These are phyloP conservation scores for Trichodelitschia bisporula DNA, from an alignment of 495 filamentous ascomycete species.

Conservation along the genomic window DNA sequence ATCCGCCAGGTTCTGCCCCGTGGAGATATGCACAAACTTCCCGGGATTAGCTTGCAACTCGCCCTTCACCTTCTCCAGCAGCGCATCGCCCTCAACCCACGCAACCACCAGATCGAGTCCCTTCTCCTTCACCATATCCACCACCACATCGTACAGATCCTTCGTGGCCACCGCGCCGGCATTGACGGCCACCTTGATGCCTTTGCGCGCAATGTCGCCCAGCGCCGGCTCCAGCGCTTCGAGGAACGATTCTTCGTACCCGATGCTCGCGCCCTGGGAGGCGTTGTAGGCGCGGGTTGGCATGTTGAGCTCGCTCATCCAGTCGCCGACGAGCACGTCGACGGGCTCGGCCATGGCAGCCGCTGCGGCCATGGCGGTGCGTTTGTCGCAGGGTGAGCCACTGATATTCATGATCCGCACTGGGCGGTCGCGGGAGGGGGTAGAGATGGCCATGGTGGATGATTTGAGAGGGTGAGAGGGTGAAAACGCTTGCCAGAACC, in stretches of 20 bases:
- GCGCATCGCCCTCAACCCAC: conserved; percentile 19
- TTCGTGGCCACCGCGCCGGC: conserved; percentile 18
- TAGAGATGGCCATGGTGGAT: too few relatives aligned
- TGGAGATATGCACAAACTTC: too few relatives aligned
- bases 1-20: neutral
- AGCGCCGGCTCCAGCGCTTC: conserved; percentile 16
- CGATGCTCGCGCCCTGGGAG: neutral
- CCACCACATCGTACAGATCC: conserved; percentile 11
- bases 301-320: neutral
- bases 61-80: conserved; percentile 7
- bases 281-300: neutral
- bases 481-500: too few relatives aligned
- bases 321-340: neutral
- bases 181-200: conserved; percentile 20
- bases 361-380: neutral
- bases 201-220: conserved; percentile 15
- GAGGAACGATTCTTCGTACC: neutral
- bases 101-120: conserved; percentile 1
- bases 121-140: neutral
- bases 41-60: too few relatives aligned
- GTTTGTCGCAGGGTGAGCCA: neutral
- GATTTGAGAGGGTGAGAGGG: too few relatives aligned
- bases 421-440: neutral
- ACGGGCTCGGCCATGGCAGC: neutral
- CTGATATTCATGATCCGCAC: neutral